phyloP scores from a whole-genome alignment of 306 rosid genomes.

The Sicyos baderoa region DNA sequence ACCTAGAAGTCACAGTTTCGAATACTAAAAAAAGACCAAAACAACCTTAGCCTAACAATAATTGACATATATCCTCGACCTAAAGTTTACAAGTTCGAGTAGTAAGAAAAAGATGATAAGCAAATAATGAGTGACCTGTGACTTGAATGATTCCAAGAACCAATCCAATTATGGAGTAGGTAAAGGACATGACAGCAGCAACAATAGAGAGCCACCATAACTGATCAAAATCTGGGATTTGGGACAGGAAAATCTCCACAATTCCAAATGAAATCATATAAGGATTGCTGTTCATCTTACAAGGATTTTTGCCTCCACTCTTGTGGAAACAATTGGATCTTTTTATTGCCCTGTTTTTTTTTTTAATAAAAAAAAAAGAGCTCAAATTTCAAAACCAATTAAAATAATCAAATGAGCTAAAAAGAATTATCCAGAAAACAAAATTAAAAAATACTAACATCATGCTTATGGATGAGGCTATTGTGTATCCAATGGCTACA shows the following conservation, averaged over 20 bases:
- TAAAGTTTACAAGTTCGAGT: too few relatives aligned
- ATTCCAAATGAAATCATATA: conserved; percentile 53
- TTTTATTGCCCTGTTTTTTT: conserved; percentile 27
- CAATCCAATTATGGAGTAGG: conserved; percentile 60
- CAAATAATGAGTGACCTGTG: conserved; percentile 14
- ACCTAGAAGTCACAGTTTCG: too few relatives aligned
- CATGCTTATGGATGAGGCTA: conserved; percentile 24
- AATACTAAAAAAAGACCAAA: too few relatives aligned
- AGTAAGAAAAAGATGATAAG: too few relatives aligned
- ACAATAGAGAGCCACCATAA: conserved; percentile 62
- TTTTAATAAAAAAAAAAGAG: neutral
- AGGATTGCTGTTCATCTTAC: conserved; percentile 20
- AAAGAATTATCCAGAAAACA: neutral
- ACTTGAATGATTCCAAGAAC: conserved; percentile 34
- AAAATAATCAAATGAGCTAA: neutral
- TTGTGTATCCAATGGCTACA: conserved; percentile 25
- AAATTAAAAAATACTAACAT: conserved; percentile 9
- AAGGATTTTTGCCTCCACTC: conserved; percentile 19
- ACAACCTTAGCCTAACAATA: too few relatives aligned
- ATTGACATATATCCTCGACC: too few relatives aligned
- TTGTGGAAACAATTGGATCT: conserved; percentile 21
- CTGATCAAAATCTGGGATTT: conserved; percentile 62
- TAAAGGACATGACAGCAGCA: conserved; percentile 71
- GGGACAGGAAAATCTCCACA: conserved; percentile 57
- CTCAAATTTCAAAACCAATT: neutral